These are phyloP conservation scores for Lanmaoa rubissima DNA, from an alignment of 768 basidiomycete genomes.

Conservation along the genomic window DNA sequence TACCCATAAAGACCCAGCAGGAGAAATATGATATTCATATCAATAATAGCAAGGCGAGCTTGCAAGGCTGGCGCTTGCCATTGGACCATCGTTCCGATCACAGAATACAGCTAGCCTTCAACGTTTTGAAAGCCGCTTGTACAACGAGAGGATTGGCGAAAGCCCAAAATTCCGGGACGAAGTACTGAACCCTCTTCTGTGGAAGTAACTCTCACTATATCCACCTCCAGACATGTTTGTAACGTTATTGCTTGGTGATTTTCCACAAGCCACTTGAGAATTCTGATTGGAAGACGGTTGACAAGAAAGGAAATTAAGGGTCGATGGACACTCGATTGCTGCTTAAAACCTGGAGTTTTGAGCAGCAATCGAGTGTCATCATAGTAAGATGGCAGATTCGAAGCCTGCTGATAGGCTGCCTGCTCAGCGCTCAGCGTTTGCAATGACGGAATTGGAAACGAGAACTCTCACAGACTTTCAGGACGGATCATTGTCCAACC, in stretches of 20 bases:
- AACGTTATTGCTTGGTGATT: neutral
- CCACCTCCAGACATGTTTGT: no score
- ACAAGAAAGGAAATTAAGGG: no score
- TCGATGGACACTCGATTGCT: no score
- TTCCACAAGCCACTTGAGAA: neutral
- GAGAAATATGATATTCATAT: constrained; percentile 15
- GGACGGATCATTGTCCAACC: neutral
- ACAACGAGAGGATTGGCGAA: neutral
- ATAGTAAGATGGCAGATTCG: no score
- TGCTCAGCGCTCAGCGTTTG: no score
- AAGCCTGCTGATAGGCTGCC: no score
- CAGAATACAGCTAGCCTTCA: neutral
- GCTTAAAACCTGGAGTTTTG: no score
- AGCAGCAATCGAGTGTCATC: no score
- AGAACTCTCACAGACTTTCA: constrained; percentile 9
- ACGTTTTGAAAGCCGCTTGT: neutral
- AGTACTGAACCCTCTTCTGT: neutral
- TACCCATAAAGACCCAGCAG: constrained; percentile 26
- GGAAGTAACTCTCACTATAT: neutral
- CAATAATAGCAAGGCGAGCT: neutral
- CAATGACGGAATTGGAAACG: neutral
- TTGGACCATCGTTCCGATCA: constrained; percentile 17
- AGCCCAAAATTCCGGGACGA: neutral
- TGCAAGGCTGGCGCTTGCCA: constrained; percentile 14
- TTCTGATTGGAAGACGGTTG: neutral